Base-by-base conservation (phyloP, 768 basidiomycete genomes). In the Leccinum ochraceum region DNA sequence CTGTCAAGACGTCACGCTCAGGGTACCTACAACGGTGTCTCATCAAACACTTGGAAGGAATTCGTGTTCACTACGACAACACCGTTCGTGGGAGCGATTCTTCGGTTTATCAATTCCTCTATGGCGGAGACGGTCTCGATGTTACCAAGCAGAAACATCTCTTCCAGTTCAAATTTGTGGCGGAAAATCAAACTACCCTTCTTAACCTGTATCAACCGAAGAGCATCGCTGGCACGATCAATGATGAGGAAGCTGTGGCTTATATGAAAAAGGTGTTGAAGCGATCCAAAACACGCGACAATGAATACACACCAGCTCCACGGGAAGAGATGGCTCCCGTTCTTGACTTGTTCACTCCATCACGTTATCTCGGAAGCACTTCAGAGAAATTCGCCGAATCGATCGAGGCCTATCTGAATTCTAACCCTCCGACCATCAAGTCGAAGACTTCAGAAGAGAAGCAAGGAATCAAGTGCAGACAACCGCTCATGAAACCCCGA, bases 61-160 rank as follows among this genome's bases (percentile, higher is more conserved):
- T 98, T 57, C 89, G 92, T 34, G 89, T 98, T 7, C 96, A 98
- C 73, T 99, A 99, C 75, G 97, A 99, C 75, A 88, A 98, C 73
- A 98, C 96, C 34, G 95, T 99, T 44, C 92, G 97, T 56, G 95
- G 96, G 52, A 92, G 91, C 71, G 97, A 99, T 72, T 85, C 87
- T 20, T 92, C 94, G 3, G 80, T 99, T 48, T 92, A 95, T 69
- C 97, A 99, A 74, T 99, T 99, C 80, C 81, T 89, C 59, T 99
- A 99, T 71, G 97, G 97, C 11, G 97, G 96, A 54, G 97, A 99
- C 69, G 90, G 90, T 14, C 82, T 99, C 54, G 97, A 99, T 70
- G 94, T 98, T 50, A 98, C 95, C 56, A 95, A 92, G 75, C 95
- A 98, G 76, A 97, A 96, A 74, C 94, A 98, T 76, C 81, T 99